A percentile compares a stretch with the other conserved stretches of the same genome.
These are phyloP conservation scores for Lodderomyces parapsilosis DNA, from an alignment of 1,139 yeast species.

Conservation along the genomic window DNA sequence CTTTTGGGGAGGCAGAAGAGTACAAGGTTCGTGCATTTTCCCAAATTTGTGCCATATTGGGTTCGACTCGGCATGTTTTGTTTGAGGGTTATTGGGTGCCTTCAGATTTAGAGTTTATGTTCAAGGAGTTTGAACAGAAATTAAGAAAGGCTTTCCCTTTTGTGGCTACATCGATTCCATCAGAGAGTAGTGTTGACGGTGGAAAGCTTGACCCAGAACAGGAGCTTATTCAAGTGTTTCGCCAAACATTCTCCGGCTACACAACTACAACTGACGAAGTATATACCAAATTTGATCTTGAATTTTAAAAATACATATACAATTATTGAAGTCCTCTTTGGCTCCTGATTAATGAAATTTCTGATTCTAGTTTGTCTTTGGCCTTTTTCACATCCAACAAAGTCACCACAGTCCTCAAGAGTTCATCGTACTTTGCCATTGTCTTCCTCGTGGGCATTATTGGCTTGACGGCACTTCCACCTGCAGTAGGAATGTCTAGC, in stretches of 20 bases:
- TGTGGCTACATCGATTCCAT: background rate
- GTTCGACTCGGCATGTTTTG: background rate
- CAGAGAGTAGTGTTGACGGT: background rate
- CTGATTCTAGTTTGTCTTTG: slow-evolving; percentile 83
- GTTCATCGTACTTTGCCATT: slow-evolving; percentile 73
- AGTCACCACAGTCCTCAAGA: slow-evolving; percentile 69
- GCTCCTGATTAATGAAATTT: slow-evolving; percentile 58
- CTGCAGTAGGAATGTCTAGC: slow-evolving; percentile 66
- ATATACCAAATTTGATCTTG: background rate
- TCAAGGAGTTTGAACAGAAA: background rate
- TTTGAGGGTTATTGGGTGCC: background rate
- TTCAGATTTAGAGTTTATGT: background rate
- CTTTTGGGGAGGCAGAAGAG: background rate
- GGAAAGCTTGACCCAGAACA: background rate
- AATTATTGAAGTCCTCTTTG: slow-evolving; percentile 37
- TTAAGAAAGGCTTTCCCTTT: background rate
- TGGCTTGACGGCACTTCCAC: slow-evolving; percentile 61
- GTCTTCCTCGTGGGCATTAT: slow-evolving; percentile 86
- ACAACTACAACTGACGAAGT: background rate
- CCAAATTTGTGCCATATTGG: background rate
- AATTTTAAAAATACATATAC: background rate
- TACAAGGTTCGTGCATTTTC: background rate
- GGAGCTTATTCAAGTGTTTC: background rate
- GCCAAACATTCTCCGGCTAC: background rate
- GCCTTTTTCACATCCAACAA: slow-evolving; percentile 84